These are phyloP conservation scores for Pichia sp. DNA, from an alignment of 1,139 yeast genomes.

Conservation along the genomic window DNA sequence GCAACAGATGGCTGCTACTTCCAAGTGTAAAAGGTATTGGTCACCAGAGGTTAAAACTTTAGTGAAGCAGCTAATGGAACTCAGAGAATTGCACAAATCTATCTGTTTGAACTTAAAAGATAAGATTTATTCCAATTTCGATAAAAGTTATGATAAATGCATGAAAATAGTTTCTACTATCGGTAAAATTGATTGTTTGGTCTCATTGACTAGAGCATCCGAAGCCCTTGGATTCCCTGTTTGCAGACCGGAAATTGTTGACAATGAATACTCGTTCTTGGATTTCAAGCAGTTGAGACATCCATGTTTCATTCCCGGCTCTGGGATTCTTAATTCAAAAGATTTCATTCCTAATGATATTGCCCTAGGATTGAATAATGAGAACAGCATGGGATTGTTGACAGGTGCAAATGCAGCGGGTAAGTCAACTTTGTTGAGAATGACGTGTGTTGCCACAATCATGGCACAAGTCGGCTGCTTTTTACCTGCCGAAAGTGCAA, in stretches of 20 bases:
- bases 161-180: constrained; percentile 54
- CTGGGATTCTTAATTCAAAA: constrained; percentile 47
- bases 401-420: constrained; percentile 99
- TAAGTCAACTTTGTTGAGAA: constrained; percentile 87
- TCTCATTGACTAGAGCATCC: constrained; percentile 76
- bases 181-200: constrained; percentile 73
- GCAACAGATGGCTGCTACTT: constrained; percentile 94
- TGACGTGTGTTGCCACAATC: constrained; percentile 89
- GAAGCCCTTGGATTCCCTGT: constrained; percentile 76
- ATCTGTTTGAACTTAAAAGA: constrained; percentile 68
- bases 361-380: constrained; percentile 56
- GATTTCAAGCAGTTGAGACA: constrained; percentile 79
- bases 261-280: constrained; percentile 46
- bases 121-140: constrained; percentile 71
- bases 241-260: constrained; percentile 76
- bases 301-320: constrained; percentile 66
- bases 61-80: constrained; percentile 79
- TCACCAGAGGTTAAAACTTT: constrained; percentile 80
- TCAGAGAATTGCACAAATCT: constrained; percentile 74
- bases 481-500: constrained; percentile 73
- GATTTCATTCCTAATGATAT: constrained; percentile 93
- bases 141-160: constrained; percentile 55
- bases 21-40: constrained; percentile 88
- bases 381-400: constrained; percentile 63
- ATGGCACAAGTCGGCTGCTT: constrained; percentile 93